These are phyloP conservation scores for Avena atlantica DNA, from an alignment of 176 grass and related monocot genomes.

Conservation along the genomic window DNA sequence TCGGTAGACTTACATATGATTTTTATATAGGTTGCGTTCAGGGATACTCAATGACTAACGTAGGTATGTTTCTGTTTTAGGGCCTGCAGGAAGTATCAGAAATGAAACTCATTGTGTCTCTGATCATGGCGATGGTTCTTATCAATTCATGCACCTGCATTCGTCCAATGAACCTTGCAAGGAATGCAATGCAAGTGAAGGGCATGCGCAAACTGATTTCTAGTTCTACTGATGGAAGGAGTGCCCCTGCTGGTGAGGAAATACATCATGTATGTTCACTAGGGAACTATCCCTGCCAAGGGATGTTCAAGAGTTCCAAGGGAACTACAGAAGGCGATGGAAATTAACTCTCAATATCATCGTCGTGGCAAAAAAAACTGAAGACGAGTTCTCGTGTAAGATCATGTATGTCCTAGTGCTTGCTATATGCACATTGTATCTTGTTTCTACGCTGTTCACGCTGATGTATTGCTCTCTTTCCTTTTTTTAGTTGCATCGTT, in stretches of 20 bases:
- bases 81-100: not conserved
- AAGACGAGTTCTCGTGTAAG: not conserved
- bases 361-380: not conserved
- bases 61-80: not conserved
- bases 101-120: slow-evolving; percentile 20
- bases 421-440: not conserved
- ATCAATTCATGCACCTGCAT: not conserved
- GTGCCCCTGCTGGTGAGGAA: slow-evolving; percentile 15
- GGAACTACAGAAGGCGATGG: not conserved
- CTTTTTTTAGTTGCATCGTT: not conserved
- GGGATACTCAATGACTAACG: not conserved
- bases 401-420: not conserved
- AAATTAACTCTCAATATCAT: not conserved
- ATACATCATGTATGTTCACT: slow-evolving; percentile 40
- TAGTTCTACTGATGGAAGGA: slow-evolving; percentile 41
- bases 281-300: slow-evolving; percentile 36
- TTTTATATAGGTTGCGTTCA: not conserved
- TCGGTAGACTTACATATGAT: not conserved
- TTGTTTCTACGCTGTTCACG: not conserved
- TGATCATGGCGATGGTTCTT: not conserved
- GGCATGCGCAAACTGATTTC: slow-evolving; percentile 24
- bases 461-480: not conserved
- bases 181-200: not conserved
- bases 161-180: not conserved
- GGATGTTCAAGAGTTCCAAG: not conserved